These are phyloP conservation scores for Basipetospora chlamydospora DNA, from an alignment of 2,329 filamentous ascomycete species.

Conservation along the genomic window DNA sequence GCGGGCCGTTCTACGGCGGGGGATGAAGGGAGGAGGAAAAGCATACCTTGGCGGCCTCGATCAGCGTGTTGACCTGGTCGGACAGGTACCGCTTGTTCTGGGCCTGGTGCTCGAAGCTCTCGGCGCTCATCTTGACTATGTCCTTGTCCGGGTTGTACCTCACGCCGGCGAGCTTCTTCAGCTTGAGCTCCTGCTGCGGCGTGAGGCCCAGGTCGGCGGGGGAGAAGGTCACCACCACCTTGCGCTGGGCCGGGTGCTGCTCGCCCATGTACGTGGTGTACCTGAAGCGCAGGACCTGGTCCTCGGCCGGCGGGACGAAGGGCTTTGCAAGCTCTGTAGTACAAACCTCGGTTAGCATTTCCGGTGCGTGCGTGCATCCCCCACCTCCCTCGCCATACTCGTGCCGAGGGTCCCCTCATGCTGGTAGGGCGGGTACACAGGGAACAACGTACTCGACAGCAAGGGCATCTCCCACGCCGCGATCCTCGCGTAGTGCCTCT, in stretches of 20 bases:
- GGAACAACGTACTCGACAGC: conserved; percentile 56
- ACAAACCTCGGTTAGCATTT: not conserved
- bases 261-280: conserved; percentile 97
- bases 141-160: conserved; percentile 79
- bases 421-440: not conserved
- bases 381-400: too few relatives aligned
- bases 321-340: conserved; percentile 63
- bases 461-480: conserved; percentile 94
- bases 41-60: conserved; percentile 56
- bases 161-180: conserved; percentile 73
- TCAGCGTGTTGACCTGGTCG: conserved; percentile 58
- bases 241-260: conserved; percentile 75
- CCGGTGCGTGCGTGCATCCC: too few relatives aligned
- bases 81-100: conserved; percentile 95
- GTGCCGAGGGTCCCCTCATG: too few relatives aligned
- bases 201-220: conserved; percentile 58
- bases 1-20: too few relatives aligned
- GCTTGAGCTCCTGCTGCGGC: conserved; percentile 55
- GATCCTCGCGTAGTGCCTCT: conserved; percentile 75
- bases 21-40: not conserved
- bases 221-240: conserved; percentile 86
- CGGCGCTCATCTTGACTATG: conserved; percentile 77
- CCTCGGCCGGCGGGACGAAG: conserved; percentile 54
- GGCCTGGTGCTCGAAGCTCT: conserved; percentile 73
- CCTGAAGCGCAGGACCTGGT: conserved; percentile 74